phyloP scores from a whole-genome alignment of 1,284 basidiomycete species.

The Mycena citricolor region DNA sequence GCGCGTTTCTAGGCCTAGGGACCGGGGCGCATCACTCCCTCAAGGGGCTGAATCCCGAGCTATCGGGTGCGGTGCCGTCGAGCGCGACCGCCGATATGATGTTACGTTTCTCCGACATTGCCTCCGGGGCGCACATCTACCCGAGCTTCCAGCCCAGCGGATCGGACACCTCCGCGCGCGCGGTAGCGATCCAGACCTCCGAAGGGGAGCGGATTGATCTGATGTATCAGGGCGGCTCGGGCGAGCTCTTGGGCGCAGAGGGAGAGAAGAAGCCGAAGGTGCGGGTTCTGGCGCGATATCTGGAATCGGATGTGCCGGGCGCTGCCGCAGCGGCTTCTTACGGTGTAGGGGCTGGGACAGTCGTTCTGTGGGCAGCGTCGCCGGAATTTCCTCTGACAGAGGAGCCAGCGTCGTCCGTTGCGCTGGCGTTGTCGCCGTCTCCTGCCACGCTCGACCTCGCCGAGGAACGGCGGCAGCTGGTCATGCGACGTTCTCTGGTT shows the following conservation, averaged over 20 bases:
- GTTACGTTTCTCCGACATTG: constrained; percentile 57
- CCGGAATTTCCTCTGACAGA: constrained; percentile 59
- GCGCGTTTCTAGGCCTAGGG: constrained; percentile 63
- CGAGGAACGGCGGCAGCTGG: constrained; percentile 36
- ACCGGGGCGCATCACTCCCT: constrained; percentile 30
- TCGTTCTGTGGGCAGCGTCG: constrained; percentile 62
- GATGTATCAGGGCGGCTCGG: constrained; percentile 28
- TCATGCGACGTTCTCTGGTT: constrained; percentile 46
- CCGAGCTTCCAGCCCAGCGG: constrained; percentile 49
- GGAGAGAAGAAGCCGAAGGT: constrained; percentile 25
- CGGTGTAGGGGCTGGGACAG: constrained; percentile 53
- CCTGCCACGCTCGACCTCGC: constrained; percentile 34
- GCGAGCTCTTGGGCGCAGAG: constrained; percentile 31
- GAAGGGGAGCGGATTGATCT: constrained; percentile 28
- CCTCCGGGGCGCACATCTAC: constrained; percentile 52
- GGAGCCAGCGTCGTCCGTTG: constrained; percentile 39
- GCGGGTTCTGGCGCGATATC: constrained; percentile 37
- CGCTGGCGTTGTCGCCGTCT: constrained; percentile 19
- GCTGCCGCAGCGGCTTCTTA: constrained; percentile 52
- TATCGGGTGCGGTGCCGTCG: constrained; percentile 17
- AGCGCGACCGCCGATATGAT: constrained; percentile 35
- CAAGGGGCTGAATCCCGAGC: constrained; percentile 20
- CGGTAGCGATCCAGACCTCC: constrained; percentile 38
- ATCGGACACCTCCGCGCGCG: constrained; percentile 33
- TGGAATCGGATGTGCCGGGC: constrained; percentile 24